Evolutionary conservation across 768 basidiomycete genomes (phyloP).

Genomic region (Candolleomyces eurysporus): DNA sequence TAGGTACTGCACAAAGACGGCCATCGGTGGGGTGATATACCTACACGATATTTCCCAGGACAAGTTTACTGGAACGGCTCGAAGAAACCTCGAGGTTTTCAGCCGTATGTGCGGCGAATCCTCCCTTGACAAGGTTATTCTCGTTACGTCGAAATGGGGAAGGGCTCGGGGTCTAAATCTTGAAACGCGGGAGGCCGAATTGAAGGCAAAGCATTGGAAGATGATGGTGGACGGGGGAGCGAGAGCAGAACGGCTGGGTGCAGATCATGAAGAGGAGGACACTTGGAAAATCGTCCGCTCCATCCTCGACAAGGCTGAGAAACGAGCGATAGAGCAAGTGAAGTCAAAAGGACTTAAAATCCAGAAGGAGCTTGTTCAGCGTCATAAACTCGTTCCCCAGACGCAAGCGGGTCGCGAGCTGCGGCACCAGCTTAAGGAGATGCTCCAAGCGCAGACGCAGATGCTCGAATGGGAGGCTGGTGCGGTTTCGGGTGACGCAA

Average conservation of each 20-base stretch:
- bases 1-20: constrained; percentile 16
- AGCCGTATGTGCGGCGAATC: constrained; percentile 18
- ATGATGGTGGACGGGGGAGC: not conserved
- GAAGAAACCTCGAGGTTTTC: constrained; percentile 28
- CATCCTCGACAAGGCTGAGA: not conserved
- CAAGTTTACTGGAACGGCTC: constrained; percentile 23
- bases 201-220: not conserved
- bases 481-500: not conserved
- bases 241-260: not conserved
- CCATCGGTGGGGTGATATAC: constrained; percentile 29
- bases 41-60: constrained; percentile 19
- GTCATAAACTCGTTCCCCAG: not conserved
- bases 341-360: not conserved
- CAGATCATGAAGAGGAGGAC: not conserved
- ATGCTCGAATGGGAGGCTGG: not conserved
- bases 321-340: not conserved
- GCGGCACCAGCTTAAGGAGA: not conserved
- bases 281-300: not conserved
- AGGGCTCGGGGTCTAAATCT: constrained; percentile 8
- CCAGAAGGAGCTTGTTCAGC: not conserved
- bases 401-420: not conserved
- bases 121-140: constrained; percentile 21
- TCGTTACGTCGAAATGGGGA: constrained; percentile 34
- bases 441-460: not conserved
- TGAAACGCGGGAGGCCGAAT: not conserved